Conservation (phyloP, 768 basidiomycete genomes). For the Pleurotus cornucopiae region DNA sequence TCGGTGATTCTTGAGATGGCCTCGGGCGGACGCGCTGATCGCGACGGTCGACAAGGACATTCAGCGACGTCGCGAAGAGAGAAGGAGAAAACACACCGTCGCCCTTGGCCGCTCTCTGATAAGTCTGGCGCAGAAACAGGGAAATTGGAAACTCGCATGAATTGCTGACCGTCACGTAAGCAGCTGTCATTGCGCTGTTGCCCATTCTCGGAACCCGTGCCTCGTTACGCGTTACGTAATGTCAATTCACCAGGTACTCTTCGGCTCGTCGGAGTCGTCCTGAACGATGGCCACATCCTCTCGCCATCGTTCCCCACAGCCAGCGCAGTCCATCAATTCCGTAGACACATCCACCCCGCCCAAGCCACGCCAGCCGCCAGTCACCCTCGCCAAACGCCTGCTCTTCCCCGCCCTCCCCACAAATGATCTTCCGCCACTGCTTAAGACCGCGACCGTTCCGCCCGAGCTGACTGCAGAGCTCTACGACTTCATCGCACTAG, state of each 20-base stretch:
- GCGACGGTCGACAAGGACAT: too few relatives aligned
- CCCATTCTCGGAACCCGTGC: background rate
- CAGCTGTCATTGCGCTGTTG: too few relatives aligned
- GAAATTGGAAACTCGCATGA: background rate
- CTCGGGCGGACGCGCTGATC: background rate
- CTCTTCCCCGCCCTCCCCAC: conserved; percentile 51
- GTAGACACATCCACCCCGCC: conserved; percentile 13
- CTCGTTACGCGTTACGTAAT: background rate
- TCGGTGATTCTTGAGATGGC: conserved; percentile 2
- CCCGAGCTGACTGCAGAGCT: conserved; percentile 63
- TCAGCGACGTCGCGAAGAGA: background rate
- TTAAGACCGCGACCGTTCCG: conserved; percentile 36
- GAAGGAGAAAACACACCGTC: background rate
- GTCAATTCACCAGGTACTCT: background rate
- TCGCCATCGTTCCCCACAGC: conserved; percentile 19
- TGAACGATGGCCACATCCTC: conserved; percentile 23
- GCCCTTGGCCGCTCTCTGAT: background rate
- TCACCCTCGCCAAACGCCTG: conserved; percentile 50
- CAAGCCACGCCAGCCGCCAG: conserved; percentile 23
- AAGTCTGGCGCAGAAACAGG: background rate
- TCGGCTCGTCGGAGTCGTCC: conserved; percentile 4
- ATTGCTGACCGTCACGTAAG: too few relatives aligned
- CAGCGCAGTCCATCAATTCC: conserved; percentile 7
- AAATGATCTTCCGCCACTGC: conserved; percentile 48
- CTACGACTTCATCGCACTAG: conserved; percentile 78